Base-by-base conservation (phyloP, 1,139 yeast genomes). In the Groenewaldozyma sp. region DNA sequence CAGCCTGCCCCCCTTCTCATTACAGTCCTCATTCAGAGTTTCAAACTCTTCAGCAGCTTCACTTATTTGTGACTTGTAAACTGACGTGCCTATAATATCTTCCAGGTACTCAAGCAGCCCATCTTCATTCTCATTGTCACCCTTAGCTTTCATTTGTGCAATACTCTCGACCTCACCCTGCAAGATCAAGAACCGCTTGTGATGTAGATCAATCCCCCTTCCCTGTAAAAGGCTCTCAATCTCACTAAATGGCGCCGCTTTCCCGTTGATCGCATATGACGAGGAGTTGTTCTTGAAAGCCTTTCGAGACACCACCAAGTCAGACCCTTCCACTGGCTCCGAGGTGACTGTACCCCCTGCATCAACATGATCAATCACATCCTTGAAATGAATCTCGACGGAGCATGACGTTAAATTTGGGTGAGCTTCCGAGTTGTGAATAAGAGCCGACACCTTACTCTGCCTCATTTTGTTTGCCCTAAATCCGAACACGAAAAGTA, bases 111-210 rank as follows among this genome's bases (percentile, higher is more conserved):
- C 99, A 36, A 93, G 63, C 27, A 93, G 65, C 0, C 99, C 99
- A 57, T 91, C 98, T 51, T 91, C 98, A 49, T 77, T 78, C 42
- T 87, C 95, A 39, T 71, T 75, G 53, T 91, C 97, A 0, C 96
- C 97, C 56, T 91, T 91, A 7, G 98, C 83, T 56, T 88, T 88
- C 99, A 93, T 93, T 59, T 91, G 97, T 0, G 98, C 96, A 56
- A 93, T 93, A 43, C 91, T 82, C 62, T 93, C 99, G 29, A 93
- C 98, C 59, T 93, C 99, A 54, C 99, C 99, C 63, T 93, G 99
- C 34, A 93, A 67, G 55, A 93, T 93, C 50, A 93, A 70, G 54
- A 93, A 93, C 50, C 99, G 70, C 56, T 93, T 91, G 59, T 93
- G 98, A 53, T 88, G 95, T 47, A 93, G 68, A 62, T 93, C 98